Base-by-base conservation (phyloP, 257 asterid species). In the Petrea volubilis region DNA sequence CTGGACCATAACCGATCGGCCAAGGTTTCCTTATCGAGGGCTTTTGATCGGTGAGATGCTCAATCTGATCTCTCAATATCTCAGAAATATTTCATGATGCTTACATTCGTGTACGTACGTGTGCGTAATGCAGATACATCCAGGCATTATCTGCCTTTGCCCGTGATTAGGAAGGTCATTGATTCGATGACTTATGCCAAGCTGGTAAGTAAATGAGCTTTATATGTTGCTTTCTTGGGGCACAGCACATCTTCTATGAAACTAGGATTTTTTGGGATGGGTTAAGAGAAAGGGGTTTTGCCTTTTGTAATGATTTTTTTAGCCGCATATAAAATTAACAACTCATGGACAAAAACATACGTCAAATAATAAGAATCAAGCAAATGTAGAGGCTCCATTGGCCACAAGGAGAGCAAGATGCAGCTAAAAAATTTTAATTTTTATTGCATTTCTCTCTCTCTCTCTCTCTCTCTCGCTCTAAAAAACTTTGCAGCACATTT, bases 181-280 rank as follows among this genome's bases (percentile, higher is more conserved):
- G 97, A 94, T 74, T 89, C 99, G 8, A 89, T 94, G 99, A 23
- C 93, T 53, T 94, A 89, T 56, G 90, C 97, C 76, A 94, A 94
- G 79, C 86, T 94, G 88, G 99, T 94, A 81, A 17, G 88, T 57
- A 60, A 43, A 51, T 17, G 18, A 3, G 24, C 64, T 17, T 64
- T 15, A 7, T 36, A 27, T 61, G 41, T 20, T 20, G 36, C 25
- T 67, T 47, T 55, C n/a, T 9, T 28, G 23, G 44, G 2, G 10
- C 44, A 15, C n/a, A 3, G 50, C n/a, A 44, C 18, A 43, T 38
- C 44, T 38, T 38, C 12, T 38, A 11, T 38, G 1, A 2, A 12
- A 14, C 50, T 15, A 44, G 50, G 50, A 44, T 44, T 44, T 13
- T 13, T 44, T 17, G 50, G 6, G 20, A 43, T 44, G 50, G 50